Evolutionary conservation across 768 basidiomycete genomes (phyloP), one percentile per base, ranked within the genome.

Genomic region (Gymnopilus junonius): DNA sequence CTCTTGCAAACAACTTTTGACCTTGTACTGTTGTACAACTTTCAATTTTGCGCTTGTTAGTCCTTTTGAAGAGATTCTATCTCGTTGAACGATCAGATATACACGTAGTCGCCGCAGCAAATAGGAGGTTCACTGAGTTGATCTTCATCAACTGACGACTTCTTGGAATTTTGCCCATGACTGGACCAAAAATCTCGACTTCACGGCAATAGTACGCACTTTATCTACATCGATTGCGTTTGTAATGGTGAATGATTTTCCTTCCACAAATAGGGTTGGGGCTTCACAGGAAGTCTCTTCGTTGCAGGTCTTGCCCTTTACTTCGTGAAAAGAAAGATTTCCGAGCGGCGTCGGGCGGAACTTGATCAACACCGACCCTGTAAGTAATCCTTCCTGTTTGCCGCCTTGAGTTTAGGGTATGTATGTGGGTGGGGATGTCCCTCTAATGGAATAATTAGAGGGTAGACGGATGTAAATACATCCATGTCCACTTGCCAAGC

Each of bases 231-330:
- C 20, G 1, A 29, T 62, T 56, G 25, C n/a, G 1, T 40, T 35
- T 37, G 25, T 34, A 17, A 55, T 35, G n/a, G 25, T 32, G 55
- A 8, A 25, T 20, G 32, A n/a, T 21, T 20, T 31, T 29, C 37
- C 7, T 35, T 46, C 17, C 2, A 40, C 43, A 56, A 58, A 48
- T 65, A 79, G 78, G 70, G 66, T 23, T 57, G 69, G 5, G 73
- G 69, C 21, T 77, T 79, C 39, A 62, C 70, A 45, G 76, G 75
- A 5, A 70, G 70, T 4, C 69, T 79, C 15, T 45, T 72, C 4
- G 64, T 75, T 15, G 74, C 74, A 34, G 78, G 76, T 12, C 59
- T 71, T 4, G 65, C 74, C 0, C 74, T 79, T 32, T 79, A 78
- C 58, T 45, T 70, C 10, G 76, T 75, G 10, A 80, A 77, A 66